Conservation (phyloP, 225 moss, liverwort and hornwort genomes). For the Ulota crispa region DNA sequence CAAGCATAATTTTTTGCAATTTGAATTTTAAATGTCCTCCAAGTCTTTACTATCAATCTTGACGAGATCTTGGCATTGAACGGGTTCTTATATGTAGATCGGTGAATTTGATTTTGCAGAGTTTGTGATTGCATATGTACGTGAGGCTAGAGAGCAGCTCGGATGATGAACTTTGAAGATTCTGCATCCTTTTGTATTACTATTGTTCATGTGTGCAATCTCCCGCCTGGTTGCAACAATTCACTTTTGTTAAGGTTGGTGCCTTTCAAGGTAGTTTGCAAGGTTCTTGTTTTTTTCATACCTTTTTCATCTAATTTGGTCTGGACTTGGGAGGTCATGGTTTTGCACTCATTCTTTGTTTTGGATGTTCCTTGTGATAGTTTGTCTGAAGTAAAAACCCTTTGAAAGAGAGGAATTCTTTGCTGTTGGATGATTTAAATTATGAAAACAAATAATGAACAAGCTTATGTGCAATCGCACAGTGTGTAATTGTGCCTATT, state of each 20-base stretch:
- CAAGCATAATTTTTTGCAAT: neutral
- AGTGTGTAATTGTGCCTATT: neutral
- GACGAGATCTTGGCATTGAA: neutral
- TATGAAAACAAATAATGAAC: neutral
- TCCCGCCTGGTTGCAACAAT: conserved; percentile 52
- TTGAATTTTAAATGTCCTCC: neutral
- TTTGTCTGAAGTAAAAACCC: neutral
- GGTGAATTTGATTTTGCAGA: neutral
- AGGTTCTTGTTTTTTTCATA: neutral
- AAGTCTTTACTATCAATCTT: neutral
- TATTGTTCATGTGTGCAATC: conserved; percentile 56
- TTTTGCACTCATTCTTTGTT: neutral
- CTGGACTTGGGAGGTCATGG: neutral
- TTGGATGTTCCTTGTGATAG: neutral
- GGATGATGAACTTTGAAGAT: conserved; percentile 54
- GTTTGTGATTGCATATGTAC: neutral
- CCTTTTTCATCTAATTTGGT: neutral
- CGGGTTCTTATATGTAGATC: neutral
- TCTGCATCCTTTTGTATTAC: conserved; percentile 41
- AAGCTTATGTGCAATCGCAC: neutral
- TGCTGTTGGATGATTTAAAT: neutral
- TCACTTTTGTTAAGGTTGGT: conserved; percentile 37
- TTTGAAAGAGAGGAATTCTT: neutral
- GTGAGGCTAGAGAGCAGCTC: neutral
- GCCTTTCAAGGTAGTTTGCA: conserved; percentile 37